These are phyloP conservation scores for Trichophyton simii DNA, from an alignment of 2,329 filamentous ascomycete species.

Conservation along the genomic window DNA sequence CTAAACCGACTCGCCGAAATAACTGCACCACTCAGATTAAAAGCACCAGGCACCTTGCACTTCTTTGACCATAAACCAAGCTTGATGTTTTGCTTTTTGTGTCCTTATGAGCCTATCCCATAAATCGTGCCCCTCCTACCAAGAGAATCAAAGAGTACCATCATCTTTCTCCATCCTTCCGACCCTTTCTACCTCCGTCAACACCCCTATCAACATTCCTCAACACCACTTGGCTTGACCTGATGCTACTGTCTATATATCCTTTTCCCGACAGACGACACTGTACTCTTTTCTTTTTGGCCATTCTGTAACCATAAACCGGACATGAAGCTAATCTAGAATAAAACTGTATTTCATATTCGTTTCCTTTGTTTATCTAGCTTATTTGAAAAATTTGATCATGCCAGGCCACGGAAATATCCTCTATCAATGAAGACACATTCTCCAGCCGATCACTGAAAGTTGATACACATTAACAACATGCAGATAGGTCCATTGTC, in stretches of 20 bases:
- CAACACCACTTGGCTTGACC: neutral
- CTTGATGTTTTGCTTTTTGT: constrained; percentile 1
- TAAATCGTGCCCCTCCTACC: neutral
- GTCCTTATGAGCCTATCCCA: neutral
- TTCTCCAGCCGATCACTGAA: no score
- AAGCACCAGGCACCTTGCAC: neutral
- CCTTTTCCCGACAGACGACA: neutral
- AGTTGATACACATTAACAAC: neutral
- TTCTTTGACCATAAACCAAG: neutral
- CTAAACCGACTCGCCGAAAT: constrained; percentile 35
- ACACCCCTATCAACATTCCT: neutral
- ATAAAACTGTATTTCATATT: neutral
- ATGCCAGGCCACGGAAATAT: neutral
- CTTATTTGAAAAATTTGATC: neutral
- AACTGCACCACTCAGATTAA: neutral
- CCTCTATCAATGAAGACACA: no score
- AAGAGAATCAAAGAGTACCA: neutral
- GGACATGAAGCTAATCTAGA: constrained; percentile 3
- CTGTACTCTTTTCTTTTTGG: constrained; percentile 2
- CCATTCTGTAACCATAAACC: constrained; percentile 6
- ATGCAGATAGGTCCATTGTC: neutral
- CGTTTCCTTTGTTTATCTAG: neutral
- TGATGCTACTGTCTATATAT: constrained; percentile 1
- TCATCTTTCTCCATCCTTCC: neutral
- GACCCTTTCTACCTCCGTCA: neutral